Conservation (phyloP, 2,329 filamentous ascomycete genomes). For the Apiospora rasikravindrae region DNA sequence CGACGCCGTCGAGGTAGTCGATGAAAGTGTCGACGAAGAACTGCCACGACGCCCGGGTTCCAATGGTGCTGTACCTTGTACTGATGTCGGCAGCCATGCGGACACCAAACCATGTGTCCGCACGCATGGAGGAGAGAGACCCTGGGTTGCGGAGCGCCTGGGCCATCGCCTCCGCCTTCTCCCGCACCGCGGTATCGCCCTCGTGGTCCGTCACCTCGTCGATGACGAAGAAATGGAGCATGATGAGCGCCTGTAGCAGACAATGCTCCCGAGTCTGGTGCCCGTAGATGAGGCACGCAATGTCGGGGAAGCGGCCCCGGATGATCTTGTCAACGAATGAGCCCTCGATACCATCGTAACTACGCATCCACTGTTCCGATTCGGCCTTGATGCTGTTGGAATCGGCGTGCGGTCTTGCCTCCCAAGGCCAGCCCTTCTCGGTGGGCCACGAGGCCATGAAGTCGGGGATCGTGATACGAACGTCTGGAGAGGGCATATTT, state of each 20-base stretch:
- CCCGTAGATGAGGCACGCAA: background rate
- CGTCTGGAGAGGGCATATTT: background rate
- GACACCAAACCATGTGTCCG: background rate
- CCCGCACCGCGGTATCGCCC: background rate
- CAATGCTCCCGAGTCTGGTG: background rate
- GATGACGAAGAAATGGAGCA: background rate
- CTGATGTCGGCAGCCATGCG: constrained; percentile 6
- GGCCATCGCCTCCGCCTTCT: background rate
- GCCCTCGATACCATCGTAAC: background rate
- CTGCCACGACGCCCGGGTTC: background rate
- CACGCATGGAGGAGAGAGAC: background rate
- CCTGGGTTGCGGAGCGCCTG: background rate
- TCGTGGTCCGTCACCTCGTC: background rate
- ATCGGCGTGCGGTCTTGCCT: background rate
- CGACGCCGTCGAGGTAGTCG: background rate
- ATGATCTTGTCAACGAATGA: background rate
- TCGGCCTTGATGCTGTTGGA: background rate
- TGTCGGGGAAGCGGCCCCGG: background rate
- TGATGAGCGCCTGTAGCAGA: background rate
- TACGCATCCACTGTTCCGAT: background rate
- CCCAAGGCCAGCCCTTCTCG: background rate
- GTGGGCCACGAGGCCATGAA: background rate
- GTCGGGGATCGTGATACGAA: background rate
- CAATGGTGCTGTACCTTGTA: background rate
- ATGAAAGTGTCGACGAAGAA: background rate